A percentile compares a stretch with the other conserved stretches of the same genome.
Evolutionary conservation across 2,329 filamentous ascomycete genomes (phyloP).

Genomic region (Eutypella sp.): DNA sequence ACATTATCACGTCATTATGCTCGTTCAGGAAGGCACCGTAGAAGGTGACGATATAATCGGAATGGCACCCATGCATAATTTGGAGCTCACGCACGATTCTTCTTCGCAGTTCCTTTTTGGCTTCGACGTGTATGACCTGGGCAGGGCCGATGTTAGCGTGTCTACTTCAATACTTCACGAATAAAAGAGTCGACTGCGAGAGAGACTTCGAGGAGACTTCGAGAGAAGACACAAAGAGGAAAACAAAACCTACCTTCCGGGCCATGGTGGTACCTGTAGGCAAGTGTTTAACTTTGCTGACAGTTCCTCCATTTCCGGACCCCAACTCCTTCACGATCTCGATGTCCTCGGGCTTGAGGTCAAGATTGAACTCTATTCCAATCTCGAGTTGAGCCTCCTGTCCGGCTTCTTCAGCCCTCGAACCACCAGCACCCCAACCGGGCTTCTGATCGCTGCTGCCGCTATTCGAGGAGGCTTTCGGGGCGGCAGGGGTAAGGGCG

Average conservation of each 20-base stretch:
- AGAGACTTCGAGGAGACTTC: too few relatives aligned
- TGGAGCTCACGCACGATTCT: conserved; percentile 95
- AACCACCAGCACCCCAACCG: conserved; percentile 35
- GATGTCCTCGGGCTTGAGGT: conserved; percentile 86
- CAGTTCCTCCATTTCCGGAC: conserved; percentile 92
- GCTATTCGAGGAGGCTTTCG: conserved; percentile 66
- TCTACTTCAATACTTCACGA: too few relatives aligned
- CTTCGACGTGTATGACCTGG: conserved; percentile 95
- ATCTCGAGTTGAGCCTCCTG: conserved; percentile 75
- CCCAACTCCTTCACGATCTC: conserved; percentile 92
- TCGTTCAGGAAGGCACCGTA: conserved; percentile 97
- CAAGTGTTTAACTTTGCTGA: conserved; percentile 95
- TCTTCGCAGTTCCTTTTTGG: conserved; percentile 94
- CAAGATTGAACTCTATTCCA: conserved; percentile 92
- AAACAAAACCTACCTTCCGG: conserved; percentile 66
- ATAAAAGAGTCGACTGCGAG: too few relatives aligned
- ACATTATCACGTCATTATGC: conserved; percentile 97
- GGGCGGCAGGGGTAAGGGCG: conserved; percentile 73
- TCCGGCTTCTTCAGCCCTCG: conserved; percentile 45
- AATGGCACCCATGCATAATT: conserved; percentile 98
- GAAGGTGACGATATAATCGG: conserved; percentile 93
- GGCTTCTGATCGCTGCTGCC: conserved; percentile 57
- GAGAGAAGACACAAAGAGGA: too few relatives aligned
- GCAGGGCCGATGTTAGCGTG: conserved; percentile 2
- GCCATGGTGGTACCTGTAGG: conserved; percentile 97